These are phyloP conservation scores for Paramecium pentaurelia DNA, from an alignment of 73 alveolate species.

Conservation along the genomic window DNA sequence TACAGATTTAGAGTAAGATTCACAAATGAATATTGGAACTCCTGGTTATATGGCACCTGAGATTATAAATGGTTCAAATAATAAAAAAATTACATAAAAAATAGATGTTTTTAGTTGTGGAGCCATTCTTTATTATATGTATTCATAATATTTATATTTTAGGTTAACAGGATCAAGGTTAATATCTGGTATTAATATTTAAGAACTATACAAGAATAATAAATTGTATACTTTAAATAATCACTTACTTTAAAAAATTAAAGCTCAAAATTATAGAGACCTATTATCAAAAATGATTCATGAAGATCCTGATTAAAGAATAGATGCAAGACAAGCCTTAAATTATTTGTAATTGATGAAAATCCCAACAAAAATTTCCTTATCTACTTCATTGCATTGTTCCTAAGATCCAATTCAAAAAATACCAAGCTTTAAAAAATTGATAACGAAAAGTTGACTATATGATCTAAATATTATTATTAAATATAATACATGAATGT, in stretches of 20 bases:
- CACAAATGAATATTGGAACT: conserved; percentile 63
- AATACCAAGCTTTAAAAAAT: neutral
- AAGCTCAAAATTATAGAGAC: neutral
- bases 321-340: neutral
- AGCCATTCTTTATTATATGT: neutral
- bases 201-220: neutral
- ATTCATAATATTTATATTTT: neutral
- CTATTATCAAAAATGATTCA: neutral
- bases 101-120: neutral
- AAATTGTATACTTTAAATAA: neutral
- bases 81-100: neutral
- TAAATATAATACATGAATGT: neutral
- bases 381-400: neutral
- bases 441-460: neutral
- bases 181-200: neutral
- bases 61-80: neutral
- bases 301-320: neutral
- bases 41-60: conserved; percentile 83
- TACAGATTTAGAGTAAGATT: neutral
- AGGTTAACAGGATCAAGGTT: neutral
- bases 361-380: neutral
- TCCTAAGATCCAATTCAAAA: neutral
- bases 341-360: neutral
- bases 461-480: neutral
- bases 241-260: neutral